phyloP scores from a whole-genome alignment of 371 early-diverging fungal species.

The Rhizomucor pusillus region DNA sequence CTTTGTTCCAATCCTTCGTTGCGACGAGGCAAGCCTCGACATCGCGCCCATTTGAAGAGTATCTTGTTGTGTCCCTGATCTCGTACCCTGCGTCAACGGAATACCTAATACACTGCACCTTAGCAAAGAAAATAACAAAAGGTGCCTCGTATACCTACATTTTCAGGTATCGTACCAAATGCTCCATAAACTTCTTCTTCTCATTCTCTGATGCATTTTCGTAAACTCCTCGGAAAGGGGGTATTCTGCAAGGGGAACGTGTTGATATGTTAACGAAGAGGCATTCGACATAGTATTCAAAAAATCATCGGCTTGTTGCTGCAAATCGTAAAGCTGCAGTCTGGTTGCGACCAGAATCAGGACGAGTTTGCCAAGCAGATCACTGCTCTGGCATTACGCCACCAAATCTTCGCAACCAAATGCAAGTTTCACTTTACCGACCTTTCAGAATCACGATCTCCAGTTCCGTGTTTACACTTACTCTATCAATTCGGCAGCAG shows the following conservation, averaged over 20 bases:
- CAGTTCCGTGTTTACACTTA: no score
- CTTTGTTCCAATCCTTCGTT: slow-evolving; percentile 66
- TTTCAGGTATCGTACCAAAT: slow-evolving; percentile 48
- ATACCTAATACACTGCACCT: slow-evolving; percentile 68
- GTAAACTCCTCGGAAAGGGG: slow-evolving; percentile 37
- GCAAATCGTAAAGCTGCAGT: no score
- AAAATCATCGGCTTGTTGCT: no score
- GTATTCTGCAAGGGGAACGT: slow-evolving; percentile 27
- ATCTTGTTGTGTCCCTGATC: slow-evolving; percentile 71
- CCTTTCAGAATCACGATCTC: not conserved
- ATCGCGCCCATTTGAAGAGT: slow-evolving; percentile 67
- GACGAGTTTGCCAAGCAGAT: no score
- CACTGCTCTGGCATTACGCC: no score
- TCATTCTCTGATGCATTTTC: slow-evolving; percentile 27
- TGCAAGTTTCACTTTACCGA: no score
- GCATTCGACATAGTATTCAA: not conserved
- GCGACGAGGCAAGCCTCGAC: slow-evolving; percentile 72
- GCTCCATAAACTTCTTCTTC: slow-evolving; percentile 40
- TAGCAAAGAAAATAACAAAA: slow-evolving; percentile 48
- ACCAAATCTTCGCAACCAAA: no score
- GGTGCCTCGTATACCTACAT: slow-evolving; percentile 36
- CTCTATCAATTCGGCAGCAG: slow-evolving; percentile 24
- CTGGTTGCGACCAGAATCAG: not conserved
- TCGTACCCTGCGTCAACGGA: slow-evolving; percentile 84
- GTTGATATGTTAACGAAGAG: not conserved